Conservation (phyloP, 345 rosid genomes). For the Clarkia xantiana region DNA sequence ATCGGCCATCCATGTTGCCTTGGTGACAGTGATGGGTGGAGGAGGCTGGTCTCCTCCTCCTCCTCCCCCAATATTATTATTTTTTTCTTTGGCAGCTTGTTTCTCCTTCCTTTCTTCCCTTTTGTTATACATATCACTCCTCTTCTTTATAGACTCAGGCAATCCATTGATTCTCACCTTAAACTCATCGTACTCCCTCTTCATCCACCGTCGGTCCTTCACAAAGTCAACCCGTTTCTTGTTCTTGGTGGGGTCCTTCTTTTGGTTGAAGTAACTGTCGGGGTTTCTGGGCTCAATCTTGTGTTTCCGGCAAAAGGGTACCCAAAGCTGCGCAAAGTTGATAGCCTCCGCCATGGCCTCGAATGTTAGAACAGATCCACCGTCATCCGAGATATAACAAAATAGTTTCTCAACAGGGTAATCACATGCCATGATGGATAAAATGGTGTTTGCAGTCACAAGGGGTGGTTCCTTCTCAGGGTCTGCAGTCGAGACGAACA, state of each 20-base stretch:
- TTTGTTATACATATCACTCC: conserved; percentile 44
- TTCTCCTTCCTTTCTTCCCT: conserved; percentile 55
- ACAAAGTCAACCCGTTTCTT: conserved; percentile 79
- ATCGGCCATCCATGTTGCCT: conserved; percentile 99
- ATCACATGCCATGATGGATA: conserved; percentile 63
- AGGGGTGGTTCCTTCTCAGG: conserved; percentile 85
- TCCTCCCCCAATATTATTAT: too few relatives aligned
- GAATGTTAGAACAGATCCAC: conserved; percentile 77
- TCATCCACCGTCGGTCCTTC: conserved; percentile 89
- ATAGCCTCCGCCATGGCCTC: conserved; percentile 98
- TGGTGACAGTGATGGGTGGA: conserved; percentile 28
- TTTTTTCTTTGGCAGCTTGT: conserved; percentile 35
- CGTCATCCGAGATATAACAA: conserved; percentile 75
- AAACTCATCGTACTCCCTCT: conserved; percentile 91
- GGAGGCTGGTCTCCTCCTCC: conserved; percentile 36
- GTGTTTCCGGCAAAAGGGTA: conserved; percentile 90
- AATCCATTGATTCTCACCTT: conserved; percentile 88
- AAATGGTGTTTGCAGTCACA: conserved; percentile 77
- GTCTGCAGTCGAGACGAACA: conserved; percentile 86
- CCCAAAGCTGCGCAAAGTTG: conserved; percentile 80
- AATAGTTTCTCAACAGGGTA: conserved; percentile 76
- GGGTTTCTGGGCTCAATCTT: conserved; percentile 85
- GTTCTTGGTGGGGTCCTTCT: conserved; percentile 67
- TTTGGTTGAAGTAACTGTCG: conserved; percentile 64
- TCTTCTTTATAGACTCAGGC: conserved; percentile 56